Percentiles rank a stretch among this genome's conserved stretches.
Evolutionary conservation across 1,284 basidiomycete species (phyloP).

Genomic region (Leccinum subatratum): DNA sequence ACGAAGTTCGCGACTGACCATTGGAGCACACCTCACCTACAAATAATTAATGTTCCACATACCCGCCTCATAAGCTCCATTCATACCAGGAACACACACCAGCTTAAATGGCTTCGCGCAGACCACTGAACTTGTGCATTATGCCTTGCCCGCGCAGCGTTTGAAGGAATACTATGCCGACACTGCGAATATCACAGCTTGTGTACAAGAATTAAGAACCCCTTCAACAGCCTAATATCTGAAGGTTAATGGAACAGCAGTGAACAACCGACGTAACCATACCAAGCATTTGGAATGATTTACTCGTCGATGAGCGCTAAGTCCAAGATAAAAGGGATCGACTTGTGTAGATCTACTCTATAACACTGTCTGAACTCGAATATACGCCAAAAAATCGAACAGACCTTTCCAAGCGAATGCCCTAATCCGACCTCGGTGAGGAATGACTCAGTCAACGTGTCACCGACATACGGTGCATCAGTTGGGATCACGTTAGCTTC

Average conservation of each 20-base stretch:
- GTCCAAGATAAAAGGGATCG: conserved; percentile 59
- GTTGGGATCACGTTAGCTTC: not conserved
- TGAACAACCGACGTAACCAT: not conserved
- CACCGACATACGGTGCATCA: too few relatives aligned
- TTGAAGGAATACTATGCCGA: conserved; percentile 68
- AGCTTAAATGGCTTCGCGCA: conserved; percentile 43
- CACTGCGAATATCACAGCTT: conserved; percentile 67
- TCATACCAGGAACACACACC: conserved; percentile 54
- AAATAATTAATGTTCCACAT: not conserved
- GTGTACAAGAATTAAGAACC: conserved; percentile 68
- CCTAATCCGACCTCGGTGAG: too few relatives aligned
- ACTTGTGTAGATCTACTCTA: conserved; percentile 57
- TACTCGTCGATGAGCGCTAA: conserved; percentile 38
- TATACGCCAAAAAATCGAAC: too few relatives aligned
- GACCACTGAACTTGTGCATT: conserved; percentile 40
- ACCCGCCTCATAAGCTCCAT: not conserved
- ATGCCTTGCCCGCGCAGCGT: conserved; percentile 73
- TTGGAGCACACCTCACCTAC: conserved; percentile 90
- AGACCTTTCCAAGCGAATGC: too few relatives aligned
- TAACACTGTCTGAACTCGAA: too few relatives aligned
- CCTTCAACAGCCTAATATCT: conserved; percentile 53
- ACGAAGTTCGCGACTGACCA: conserved; percentile 94
- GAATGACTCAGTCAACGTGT: too few relatives aligned
- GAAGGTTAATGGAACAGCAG: not conserved
- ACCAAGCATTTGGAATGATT: conserved; percentile 60